Conservation (phyloP, 208 protist genomes). For the Porcisia deanei region DNA sequence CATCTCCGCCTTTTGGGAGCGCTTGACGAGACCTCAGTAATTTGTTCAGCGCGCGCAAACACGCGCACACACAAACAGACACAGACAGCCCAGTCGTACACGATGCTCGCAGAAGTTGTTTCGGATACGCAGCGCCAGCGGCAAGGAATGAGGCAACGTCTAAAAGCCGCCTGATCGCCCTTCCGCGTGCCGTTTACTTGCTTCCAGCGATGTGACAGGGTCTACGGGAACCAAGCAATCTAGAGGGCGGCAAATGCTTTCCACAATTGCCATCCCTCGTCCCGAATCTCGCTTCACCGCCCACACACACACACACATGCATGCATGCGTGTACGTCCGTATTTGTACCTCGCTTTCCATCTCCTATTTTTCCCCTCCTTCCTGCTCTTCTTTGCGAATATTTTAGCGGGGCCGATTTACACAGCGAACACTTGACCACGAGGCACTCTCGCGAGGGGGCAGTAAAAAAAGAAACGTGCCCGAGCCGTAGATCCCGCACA, state of each 20-base stretch:
- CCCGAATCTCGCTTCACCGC: neutral
- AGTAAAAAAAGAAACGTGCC: neutral
- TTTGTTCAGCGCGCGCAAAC: neutral
- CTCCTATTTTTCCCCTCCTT: neutral
- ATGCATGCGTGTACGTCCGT: neutral
- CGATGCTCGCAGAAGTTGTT: neutral
- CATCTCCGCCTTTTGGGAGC: neutral
- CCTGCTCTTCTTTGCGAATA: no score
- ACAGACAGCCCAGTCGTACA: neutral
- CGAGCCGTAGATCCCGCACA: neutral
- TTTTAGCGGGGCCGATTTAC: neutral
- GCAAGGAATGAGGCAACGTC: neutral
- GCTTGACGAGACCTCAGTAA: neutral
- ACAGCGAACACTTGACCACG: neutral
- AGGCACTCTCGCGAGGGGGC: neutral
- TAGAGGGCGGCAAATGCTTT: neutral
- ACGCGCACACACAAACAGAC: neutral
- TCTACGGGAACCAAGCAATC: neutral
- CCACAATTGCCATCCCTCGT: neutral
- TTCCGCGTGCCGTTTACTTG: neutral
- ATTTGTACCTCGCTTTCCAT: neutral
- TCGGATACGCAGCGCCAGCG: neutral
- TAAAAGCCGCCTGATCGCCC: neutral
- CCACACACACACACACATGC: neutral
- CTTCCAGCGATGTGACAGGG: neutral